Evolutionary conservation across 1,284 basidiomycete species (phyloP).

Genomic region (Stygiomarasmius scandens): DNA sequence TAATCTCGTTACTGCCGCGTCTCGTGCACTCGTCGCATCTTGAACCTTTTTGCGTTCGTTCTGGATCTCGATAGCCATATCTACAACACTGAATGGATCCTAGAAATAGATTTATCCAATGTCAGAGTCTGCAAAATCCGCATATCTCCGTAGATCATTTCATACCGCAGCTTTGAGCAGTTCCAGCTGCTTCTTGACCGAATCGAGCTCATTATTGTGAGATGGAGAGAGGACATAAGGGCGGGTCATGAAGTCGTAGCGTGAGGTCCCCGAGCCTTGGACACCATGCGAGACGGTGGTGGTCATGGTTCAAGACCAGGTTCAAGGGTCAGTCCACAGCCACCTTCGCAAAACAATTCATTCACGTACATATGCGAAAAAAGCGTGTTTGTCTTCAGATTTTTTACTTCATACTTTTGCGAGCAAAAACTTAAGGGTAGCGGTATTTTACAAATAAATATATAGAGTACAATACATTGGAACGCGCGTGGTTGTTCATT

Average conservation of each 20-base stretch:
- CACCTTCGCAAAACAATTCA: background rate
- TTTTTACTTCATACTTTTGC: too few species aligned
- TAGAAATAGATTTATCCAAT: slow-evolving; percentile 16
- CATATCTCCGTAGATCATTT: background rate
- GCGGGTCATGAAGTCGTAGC: background rate
- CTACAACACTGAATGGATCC: slow-evolving; percentile 46
- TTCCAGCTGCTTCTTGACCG: slow-evolving; percentile 4
- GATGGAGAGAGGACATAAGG: background rate
- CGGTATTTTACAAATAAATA: too few species aligned
- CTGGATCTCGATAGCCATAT: slow-evolving; percentile 57
- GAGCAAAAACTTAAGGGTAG: too few species aligned
- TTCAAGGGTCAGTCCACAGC: background rate
- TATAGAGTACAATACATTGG: too few species aligned
- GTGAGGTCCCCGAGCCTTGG: background rate
- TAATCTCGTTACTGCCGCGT: slow-evolving; percentile 63
- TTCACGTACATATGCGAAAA: background rate
- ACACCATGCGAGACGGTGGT: background rate
- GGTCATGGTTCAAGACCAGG: background rate
- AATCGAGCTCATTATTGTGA: background rate
- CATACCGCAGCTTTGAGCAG: slow-evolving; percentile 7
- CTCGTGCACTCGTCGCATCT: slow-evolving; percentile 66
- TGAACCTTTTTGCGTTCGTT: slow-evolving; percentile 55
- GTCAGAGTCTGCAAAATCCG: background rate
- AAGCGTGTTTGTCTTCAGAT: background rate
- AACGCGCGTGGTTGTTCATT: too few species aligned